Conservation (phyloP, 2,329 filamentous ascomycete genomes). For the Epichloe baconii region DNA sequence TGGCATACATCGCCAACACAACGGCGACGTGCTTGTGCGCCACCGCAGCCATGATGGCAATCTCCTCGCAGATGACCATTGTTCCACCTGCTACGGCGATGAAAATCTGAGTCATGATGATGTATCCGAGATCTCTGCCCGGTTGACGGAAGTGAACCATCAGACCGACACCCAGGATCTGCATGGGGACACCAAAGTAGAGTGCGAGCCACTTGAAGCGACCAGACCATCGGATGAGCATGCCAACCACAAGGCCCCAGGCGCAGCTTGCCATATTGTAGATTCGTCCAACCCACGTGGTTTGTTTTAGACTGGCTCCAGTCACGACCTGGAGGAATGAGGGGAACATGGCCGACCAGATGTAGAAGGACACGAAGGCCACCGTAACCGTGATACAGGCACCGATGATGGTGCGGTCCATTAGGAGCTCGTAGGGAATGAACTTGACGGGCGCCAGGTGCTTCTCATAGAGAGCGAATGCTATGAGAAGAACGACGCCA, state of each 20-base stretch:
- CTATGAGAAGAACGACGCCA: constrained; percentile 42
- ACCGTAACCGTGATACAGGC: constrained; percentile 31
- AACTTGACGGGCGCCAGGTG: constrained; percentile 44
- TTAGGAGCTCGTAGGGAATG: constrained; percentile 37
- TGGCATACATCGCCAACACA: constrained; percentile 31
- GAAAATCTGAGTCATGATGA: constrained; percentile 41
- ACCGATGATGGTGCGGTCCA: constrained; percentile 37
- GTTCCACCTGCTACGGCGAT: constrained; percentile 40
- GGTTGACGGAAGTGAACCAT: constrained; percentile 23
- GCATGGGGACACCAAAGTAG: constrained; percentile 33
- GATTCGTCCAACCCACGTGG: constrained; percentile 31
- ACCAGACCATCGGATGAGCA: constrained; percentile 30
- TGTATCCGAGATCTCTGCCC: constrained; percentile 30
- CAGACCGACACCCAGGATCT: constrained; percentile 36
- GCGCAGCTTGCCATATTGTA: constrained; percentile 39
- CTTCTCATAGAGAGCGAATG: constrained; percentile 44
- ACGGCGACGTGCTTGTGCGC: constrained; percentile 41
- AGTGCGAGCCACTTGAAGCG: constrained; percentile 34
- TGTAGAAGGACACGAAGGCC: constrained; percentile 37
- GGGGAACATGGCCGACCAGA: constrained; percentile 40
- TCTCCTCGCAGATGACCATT: constrained; percentile 40
- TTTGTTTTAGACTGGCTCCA: constrained; percentile 28
- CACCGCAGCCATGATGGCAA: constrained; percentile 43
- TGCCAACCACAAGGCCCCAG: constrained; percentile 34
- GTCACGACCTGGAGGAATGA: constrained; percentile 43